Evolutionary conservation across 2,329 filamentous ascomycete species (phyloP).

Genomic region (Xylaria sp.): DNA sequence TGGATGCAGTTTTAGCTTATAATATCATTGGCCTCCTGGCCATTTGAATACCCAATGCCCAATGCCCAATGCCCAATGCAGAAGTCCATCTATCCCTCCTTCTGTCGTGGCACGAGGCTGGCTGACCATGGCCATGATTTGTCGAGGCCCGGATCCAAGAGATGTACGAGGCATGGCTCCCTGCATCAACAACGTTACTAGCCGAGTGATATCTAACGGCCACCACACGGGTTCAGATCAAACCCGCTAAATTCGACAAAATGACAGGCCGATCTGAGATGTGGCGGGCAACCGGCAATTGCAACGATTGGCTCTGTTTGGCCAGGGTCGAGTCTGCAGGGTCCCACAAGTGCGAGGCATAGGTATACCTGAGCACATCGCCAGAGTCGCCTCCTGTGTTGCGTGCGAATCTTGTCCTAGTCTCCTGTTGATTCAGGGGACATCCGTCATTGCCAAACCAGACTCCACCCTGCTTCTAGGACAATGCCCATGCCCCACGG

Average conservation of each 20-base stretch:
- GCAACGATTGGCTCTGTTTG: constrained; percentile 7
- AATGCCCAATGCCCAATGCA: neutral
- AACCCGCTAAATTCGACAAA: constrained; percentile 17
- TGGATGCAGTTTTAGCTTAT: neutral
- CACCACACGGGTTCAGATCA: constrained; percentile 15
- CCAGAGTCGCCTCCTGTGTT: constrained; percentile 12
- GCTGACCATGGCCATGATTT: neutral
- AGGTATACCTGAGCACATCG: constrained; percentile 13
- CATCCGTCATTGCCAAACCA: neutral
- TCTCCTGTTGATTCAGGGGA: constrained; percentile 1
- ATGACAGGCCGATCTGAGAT: constrained; percentile 21
- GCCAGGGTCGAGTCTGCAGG: constrained; percentile 8
- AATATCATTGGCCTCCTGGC: neutral
- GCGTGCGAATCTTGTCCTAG: constrained; percentile 4
- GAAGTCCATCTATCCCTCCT: neutral
- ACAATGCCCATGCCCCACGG: neutral
- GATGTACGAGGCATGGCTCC: constrained; percentile 16
- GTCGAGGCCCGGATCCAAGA: constrained; percentile 2
- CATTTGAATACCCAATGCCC: neutral
- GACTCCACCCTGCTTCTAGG: neutral
- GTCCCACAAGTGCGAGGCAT: constrained; percentile 29
- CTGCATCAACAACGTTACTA: constrained; percentile 16
- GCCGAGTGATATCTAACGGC: constrained; percentile 25
- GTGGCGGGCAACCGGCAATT: constrained; percentile 22
- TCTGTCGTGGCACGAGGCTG: neutral